A percentile compares a stretch with the other conserved stretches of the same genome.
phyloP scores from a whole-genome alignment of 768 basidiomycete species.

The Kockovaella imperatae region DNA sequence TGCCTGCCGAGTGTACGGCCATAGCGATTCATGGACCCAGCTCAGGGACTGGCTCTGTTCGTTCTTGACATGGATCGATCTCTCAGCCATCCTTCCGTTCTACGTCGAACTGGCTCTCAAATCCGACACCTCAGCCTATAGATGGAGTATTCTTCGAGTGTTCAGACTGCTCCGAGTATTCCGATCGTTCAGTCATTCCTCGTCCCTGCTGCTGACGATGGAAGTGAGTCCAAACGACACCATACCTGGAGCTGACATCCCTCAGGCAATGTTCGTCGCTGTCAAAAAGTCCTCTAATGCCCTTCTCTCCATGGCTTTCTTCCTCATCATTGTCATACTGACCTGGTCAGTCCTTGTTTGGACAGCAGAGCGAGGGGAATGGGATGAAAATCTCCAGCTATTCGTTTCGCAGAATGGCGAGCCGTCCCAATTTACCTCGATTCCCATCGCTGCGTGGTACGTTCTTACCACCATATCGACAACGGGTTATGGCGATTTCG shows the following conservation, averaged over 20 bases:
- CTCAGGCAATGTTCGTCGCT: conserved; percentile 90
- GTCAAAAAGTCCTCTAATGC: conserved; percentile 80
- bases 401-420: conserved; percentile 76
- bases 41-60: conserved; percentile 46
- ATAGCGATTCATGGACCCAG: conserved; percentile 63
- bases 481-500: conserved; percentile 86
- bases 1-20: conserved; percentile 49
- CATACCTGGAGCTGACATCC: too few relatives aligned
- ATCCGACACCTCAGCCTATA: conserved; percentile 82
- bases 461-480: conserved; percentile 62
- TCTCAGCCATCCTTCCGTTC: conserved; percentile 78
- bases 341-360: conserved; percentile 86
- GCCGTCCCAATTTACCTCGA: conserved; percentile 50
- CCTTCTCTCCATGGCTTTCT: conserved; percentile 75
- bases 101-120: conserved; percentile 75
- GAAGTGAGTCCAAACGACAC: too few relatives aligned
- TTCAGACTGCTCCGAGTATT: conserved; percentile 84
- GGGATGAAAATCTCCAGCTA: conserved; percentile 70
- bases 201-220: conserved; percentile 51
- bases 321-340: conserved; percentile 76
- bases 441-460: conserved; percentile 71
- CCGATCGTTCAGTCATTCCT: conserved; percentile 68
- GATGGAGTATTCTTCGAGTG: conserved; percentile 83
- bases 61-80: conserved; percentile 74
- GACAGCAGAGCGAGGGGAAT: conserved; percentile 81